Base-by-base conservation (phyloP, 768 basidiomycete species). In the Suillus fuscotomentosus region DNA sequence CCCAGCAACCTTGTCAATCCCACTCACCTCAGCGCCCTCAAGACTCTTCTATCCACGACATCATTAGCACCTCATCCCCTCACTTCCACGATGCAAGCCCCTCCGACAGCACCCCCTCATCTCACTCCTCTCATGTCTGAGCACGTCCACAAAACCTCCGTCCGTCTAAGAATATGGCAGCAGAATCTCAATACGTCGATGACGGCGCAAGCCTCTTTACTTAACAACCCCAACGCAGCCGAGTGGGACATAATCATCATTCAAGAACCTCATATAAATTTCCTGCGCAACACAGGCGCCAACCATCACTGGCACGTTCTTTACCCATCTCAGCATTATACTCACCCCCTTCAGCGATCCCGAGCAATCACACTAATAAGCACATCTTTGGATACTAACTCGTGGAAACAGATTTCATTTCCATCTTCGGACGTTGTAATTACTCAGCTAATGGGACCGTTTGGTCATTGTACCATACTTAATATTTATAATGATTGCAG, bases 301-400 rank as follows among this genome's bases (percentile, higher is more conserved):
- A 45, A 45, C 10, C 43, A 45, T n/a, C 5, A n/a, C 0, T 45
- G 43, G 43, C 43, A 45, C 1, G 9, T 45, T 0, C 3, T 45
- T 0, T 45, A 45, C 3, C 20, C 20, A 0, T 4, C 10, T 1
- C 9, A 45, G 4, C 43, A 45, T 11, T n/a, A n/a, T 4, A 10
- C 43, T 5, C 8, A 45, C 10, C 43, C 43, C 0, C 43, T n/a
- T 9, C 20, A 45, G 5, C 7, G 20, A 3, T 10, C 43, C 5
- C 10, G 10, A 0, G 15, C 20, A 0, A 11, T 45, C 20, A 45
- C 43, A 9, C 43, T 45, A 0, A 4, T 45, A 2, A 45, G n/a
- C 1, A 11, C 43, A 3, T 45, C 9, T 1, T 1, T 45, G 0
- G 10, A 45, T 3, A 7, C 43, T 6, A 45, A 45, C 20, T 10